Conservation (phyloP, 331 rosid species). For the Telfairia occidentalis region DNA sequence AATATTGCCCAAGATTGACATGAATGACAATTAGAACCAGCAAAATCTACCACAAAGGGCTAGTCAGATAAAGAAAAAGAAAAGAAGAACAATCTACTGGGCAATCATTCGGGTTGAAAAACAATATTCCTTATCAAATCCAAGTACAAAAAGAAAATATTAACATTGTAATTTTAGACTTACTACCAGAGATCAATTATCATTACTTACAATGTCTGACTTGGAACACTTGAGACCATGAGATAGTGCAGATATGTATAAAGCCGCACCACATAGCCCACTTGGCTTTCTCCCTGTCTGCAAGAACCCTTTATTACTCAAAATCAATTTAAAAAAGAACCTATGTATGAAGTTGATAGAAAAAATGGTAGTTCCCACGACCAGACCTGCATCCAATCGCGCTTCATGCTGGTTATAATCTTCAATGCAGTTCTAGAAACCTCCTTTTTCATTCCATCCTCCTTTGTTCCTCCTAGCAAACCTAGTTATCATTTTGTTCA, state of each 20-base stretch:
- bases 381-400: conserved; percentile 92
- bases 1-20: not conserved
- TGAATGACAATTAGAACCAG: not conserved
- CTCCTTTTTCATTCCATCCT: conserved; percentile 19
- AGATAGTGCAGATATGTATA: conserved; percentile 75
- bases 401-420: conserved; percentile 79
- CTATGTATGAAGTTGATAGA: conserved; percentile 6
- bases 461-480: conserved; percentile 42
- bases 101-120: not conserved
- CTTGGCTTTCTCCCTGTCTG: conserved; percentile 99
- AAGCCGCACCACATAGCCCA: conserved; percentile 88
- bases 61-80: not conserved
- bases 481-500: conserved; percentile 25
- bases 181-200: conserved; percentile 2
- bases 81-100: not conserved
- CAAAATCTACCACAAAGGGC: not conserved
- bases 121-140: not conserved
- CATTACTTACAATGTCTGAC: conserved; percentile 66
- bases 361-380: not conserved
- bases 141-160: not conserved
- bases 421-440: conserved; percentile 63
- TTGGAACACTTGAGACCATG: conserved; percentile 66
- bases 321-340: conserved; percentile 13
- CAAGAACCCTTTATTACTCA: not conserved
- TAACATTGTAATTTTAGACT: not conserved